Conservation (phyloP, 2,329 filamentous ascomycete species). For the Sclerotinia glacialis region DNA sequence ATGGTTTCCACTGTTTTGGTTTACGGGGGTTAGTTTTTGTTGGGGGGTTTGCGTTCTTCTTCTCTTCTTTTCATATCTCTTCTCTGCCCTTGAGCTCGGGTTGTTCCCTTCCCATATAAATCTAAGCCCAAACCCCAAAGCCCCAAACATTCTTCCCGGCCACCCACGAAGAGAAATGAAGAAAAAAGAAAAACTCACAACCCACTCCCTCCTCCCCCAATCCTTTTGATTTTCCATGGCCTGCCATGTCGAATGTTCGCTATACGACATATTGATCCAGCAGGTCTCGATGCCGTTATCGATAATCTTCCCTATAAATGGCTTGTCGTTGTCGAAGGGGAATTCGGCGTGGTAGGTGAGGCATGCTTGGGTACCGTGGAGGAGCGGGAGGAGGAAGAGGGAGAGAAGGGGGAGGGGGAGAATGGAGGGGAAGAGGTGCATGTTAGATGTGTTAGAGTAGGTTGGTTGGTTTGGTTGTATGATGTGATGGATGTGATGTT, state of each 20-base stretch:
- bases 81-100: no score
- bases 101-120: no score
- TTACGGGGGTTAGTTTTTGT: not conserved
- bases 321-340: slow-evolving; percentile 23
- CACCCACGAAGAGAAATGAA: no score
- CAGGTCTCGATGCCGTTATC: slow-evolving; percentile 28
- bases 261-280: slow-evolving; percentile 25
- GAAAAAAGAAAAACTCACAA: not conserved
- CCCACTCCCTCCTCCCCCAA: slow-evolving; percentile 13
- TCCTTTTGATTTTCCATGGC: slow-evolving; percentile 5
- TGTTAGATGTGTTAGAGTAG: not conserved
- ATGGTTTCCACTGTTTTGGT: slow-evolving; percentile 14
- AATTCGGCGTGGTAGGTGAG: slow-evolving; percentile 26
- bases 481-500: not conserved
- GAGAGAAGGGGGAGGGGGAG: not conserved
- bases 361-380: slow-evolving; percentile 22
- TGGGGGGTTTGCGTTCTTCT: not conserved
- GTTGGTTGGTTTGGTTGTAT: no score
- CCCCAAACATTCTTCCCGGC: no score
- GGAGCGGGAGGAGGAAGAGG: not conserved
- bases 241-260: slow-evolving; percentile 21
- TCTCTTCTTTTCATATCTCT: no score
- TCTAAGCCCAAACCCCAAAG: no score
- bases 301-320: slow-evolving; percentile 24
- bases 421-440: not conserved